These are phyloP conservation scores for Eucalyptus tenuipes DNA, from an alignment of 345 rosid species.

Conservation along the genomic window DNA sequence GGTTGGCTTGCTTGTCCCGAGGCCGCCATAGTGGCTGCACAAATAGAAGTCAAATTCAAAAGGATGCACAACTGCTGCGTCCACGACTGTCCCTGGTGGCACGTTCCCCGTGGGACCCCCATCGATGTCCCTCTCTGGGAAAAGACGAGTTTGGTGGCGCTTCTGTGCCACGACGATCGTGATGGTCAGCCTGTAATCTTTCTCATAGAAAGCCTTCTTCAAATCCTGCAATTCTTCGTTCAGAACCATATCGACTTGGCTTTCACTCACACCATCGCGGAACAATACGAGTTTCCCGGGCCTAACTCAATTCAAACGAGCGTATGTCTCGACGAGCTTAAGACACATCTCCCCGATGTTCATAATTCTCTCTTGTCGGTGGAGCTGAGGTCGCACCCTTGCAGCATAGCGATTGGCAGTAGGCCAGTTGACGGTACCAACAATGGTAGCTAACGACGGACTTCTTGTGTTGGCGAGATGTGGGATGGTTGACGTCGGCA, in stretches of 20 bases:
- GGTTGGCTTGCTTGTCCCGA: conserved; percentile 83
- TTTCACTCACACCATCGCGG: conserved; percentile 88
- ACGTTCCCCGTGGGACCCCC: conserved; percentile 36
- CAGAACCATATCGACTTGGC: conserved; percentile 86
- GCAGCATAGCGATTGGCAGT: too few species aligned
- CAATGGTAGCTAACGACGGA: too few species aligned
- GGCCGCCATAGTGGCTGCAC: conserved; percentile 67
- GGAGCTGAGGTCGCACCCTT: too few species aligned
- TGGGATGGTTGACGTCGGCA: too few species aligned
- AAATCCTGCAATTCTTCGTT: conserved; percentile 56
- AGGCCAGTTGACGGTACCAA: too few species aligned
- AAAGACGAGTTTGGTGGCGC: conserved; percentile 70
- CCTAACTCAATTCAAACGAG: conserved; percentile 11
- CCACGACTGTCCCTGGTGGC: conserved; percentile 71
- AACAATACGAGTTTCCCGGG: conserved; percentile 65
- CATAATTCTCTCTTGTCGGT: too few species aligned
- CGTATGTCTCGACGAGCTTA: conserved; percentile 10
- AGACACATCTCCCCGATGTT: too few species aligned
- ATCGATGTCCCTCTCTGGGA: conserved; percentile 22
- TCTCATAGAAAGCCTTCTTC: conserved; percentile 19
- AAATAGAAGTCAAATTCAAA: conserved; percentile 72
- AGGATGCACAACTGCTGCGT: conserved; percentile 57
- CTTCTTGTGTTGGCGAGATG: too few species aligned
- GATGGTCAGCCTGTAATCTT: conserved; percentile 39
- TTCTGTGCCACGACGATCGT: conserved; percentile 68